Base-by-base conservation (phyloP, 2,329 filamentous ascomycete genomes). In the Apiospora sp. region DNA sequence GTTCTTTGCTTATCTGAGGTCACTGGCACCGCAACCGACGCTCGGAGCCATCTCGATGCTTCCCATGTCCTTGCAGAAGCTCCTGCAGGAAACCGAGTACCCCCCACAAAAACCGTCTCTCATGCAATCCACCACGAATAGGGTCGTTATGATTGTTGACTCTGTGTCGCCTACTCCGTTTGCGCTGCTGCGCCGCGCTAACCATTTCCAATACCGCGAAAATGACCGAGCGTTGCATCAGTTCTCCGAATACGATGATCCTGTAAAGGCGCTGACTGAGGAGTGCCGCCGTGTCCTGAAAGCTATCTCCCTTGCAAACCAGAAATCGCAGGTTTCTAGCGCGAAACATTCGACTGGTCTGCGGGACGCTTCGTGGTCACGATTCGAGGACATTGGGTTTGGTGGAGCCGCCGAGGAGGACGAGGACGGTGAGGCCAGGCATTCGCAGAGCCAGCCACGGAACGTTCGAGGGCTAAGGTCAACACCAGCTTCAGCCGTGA, bases 1-100 rank as follows among this genome's bases (percentile, higher is more conserved):
- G 71, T 99, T 99, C 87, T 99, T 99, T 81, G 96, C 96, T 72
- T 99, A 98, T 81, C 90, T 99, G 68, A 91, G 96, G 77, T 98
- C 95, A 0, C 85, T 98, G 67, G 91, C 94, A 1, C 96, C 96
- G n/a, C 92, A 96, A 75, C 89, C 92, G 75, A 89, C 90, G 43
- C 86, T 92, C 70, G 93, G 91, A 75, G 93, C 93, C 67, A 97
- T 98, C 74, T 93, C 95, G 0, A 89, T 92, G 75, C 89, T 99
- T 22, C 96, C 96, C 12, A 92, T 95, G 80, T 98, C 96, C 16
- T 88, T 99, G 24, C 95, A 98, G 83, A 93, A 96, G 76, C 87
- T 99, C 16, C 88, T 98, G 48, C 92, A 96, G 78, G 95, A 97
- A 77, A 98, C 96, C 69, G 94, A 98, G 80, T 99, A 99, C 78